Evolutionary conservation across 1,284 basidiomycete species (phyloP), one percentile per base, ranked within the genome.

Genomic region (Trametes sp.): DNA sequence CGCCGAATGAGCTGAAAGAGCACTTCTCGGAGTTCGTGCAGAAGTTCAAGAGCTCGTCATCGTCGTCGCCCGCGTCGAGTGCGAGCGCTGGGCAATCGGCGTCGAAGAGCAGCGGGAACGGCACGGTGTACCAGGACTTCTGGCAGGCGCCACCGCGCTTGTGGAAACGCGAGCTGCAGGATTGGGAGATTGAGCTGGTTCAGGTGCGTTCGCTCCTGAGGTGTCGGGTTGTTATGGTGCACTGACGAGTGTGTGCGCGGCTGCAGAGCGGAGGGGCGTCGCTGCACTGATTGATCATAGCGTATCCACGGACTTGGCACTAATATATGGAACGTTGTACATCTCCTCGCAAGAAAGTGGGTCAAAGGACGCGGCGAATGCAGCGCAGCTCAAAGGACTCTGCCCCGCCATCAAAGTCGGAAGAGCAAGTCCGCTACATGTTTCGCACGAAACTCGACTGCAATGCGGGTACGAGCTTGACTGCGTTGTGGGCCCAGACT

Each of bases 101-200:
- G 68, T 69, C 65, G 63, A 72, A 63, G 56, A 69, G 57, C 68
- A 74, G 61, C 64, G 66, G 54, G 35, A 45, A 79, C 72, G 72
- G 76, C 38, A 69, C 74, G 42, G 78, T 84, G 64, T 88, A 82
- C 77, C 77, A 79, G 41, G 82, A 94, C 70, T 94, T 90, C 76
- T 94, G 92, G 90, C 85, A 95, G 68, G 92, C 90, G 13, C 94
- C 94, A 0, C 72, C 81, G 48, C 82, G 85, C 64, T 81, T 89
- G 63, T 93, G 91, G 91, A 84, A 80, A 62, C 84, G 80, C 44
- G 75, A 83, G 41, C 65, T 94, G 42, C 80, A 84, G 35, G 86
- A 94, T 46, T 76, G 75, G 36, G 94, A 96, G 81, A 90, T 95
- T 62, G 88, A 94, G 53, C 87, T 92, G 48, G 81, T 95, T 66